phyloP scores from a whole-genome alignment of 345 rosid genomes.

The Eucalyptus fibrosa region DNA sequence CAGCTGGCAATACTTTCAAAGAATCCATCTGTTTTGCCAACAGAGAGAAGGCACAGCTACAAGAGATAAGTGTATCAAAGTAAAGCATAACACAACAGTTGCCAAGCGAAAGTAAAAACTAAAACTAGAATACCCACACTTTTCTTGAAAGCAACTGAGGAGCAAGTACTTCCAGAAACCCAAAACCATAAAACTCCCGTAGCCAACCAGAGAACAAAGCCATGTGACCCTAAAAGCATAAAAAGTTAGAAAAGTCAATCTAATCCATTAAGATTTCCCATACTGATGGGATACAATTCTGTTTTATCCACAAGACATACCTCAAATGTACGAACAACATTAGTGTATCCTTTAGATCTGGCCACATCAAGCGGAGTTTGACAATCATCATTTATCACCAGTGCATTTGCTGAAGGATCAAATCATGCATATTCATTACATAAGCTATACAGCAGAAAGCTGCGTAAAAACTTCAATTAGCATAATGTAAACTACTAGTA shows the following conservation, averaged over 20 bases:
- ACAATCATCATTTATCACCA: conserved; percentile 80
- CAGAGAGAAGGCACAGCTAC: neutral
- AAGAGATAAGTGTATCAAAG: neutral
- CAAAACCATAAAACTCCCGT: conserved; percentile 85
- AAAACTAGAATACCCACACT: conserved; percentile 40
- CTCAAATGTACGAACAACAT: conserved; percentile 85
- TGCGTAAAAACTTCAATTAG: neutral
- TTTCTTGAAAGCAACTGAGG: conserved; percentile 84
- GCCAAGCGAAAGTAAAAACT: neutral
- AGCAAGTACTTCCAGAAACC: conserved; percentile 71
- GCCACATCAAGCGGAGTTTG: conserved; percentile 89
- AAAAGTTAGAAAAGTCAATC: neutral
- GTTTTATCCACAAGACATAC: conserved; percentile 6
- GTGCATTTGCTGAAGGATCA: conserved; percentile 56
- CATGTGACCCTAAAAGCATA: conserved; percentile 36
- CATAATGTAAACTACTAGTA: neutral
- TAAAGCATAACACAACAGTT: neutral
- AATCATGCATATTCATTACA: neutral
- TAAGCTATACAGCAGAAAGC: neutral
- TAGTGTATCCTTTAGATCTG: conserved; percentile 57
- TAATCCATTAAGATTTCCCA: neutral
- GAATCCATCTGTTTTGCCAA: neutral
- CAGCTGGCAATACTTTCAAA: neutral
- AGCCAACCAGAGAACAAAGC: conserved; percentile 91
- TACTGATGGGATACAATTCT: neutral